Evolutionary conservation across 192 early-diverging fungal genomes (phyloP), one percentile per base, ranked within the genome.

Genomic region (Jimgerdemannia flammicorona): DNA sequence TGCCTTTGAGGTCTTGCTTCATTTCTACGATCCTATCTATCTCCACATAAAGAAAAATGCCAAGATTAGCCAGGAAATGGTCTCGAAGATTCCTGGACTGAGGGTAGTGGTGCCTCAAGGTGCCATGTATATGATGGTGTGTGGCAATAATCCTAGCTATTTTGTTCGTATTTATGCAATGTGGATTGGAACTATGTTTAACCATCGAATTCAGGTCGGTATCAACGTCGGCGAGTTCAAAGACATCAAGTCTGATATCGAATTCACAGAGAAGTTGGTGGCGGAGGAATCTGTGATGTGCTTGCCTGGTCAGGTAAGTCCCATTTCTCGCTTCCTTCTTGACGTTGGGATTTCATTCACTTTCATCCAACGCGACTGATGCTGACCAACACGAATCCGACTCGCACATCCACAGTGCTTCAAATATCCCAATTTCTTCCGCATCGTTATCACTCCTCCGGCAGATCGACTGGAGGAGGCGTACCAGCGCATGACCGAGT

Each of bases 51-150:
- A 84, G 83, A 72, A 78, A 10, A 92, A 95, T 75, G 93, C 94
- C 7, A 85, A 84, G 49, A 44, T 94, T 20, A 88, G 90, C 75
- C 82, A 86, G 44, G 77, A 90, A 3, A 84, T 85, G 66, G 81
- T 95, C 6, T 81, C 80, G 64, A 87, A 87, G 68, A 87, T 93
- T 4, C 90, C 88, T 29, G 94, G 95, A 3, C 79, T 97, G 42
- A 80, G 86, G 11, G 90, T 92, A 68, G 90, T 97, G 64, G 79
- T 91, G 14, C 94, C 95, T 40, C 94, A 95, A 86, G 95, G 95
- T 64, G 94, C 94, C 67, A 97, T 97, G 95, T 97, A 95, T 80
- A 84, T 95, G 79, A 97, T 97, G 95, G 88, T 77, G 73, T 68
- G 8, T 67, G 3, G 3, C 29, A 29, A 29, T 29, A 29, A n/a